Conservation (phyloP, 139 green algal genomes). For the Axilococcus clingmanii region DNA sequence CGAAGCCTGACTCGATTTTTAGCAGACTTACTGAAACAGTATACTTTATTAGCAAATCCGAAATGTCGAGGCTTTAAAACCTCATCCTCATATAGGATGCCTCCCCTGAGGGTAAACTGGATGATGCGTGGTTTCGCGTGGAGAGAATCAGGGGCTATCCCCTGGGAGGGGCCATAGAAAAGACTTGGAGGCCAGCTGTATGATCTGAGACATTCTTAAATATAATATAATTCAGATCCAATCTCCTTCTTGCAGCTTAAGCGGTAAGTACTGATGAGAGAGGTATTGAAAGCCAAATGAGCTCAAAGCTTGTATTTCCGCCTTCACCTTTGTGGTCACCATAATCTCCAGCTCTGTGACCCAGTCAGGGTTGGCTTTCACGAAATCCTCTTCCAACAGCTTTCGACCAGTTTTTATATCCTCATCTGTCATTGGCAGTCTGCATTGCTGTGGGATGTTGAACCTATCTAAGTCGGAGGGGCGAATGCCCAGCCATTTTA, state of each 20-base stretch:
- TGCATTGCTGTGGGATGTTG: conserved; percentile 87
- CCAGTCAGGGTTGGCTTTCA: conserved; percentile 85
- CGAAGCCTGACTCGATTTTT: no score
- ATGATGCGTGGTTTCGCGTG: no score
- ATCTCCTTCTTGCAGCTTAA: conserved; percentile 67
- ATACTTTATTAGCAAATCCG: no score
- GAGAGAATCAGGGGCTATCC: no score
- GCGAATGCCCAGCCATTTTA: conserved; percentile 86
- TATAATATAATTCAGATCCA: conserved; percentile 11
- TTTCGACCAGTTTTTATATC: conserved; percentile 75
- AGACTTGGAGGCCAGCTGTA: neutral
- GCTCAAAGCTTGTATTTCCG: conserved; percentile 93
- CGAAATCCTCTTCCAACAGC: conserved; percentile 92
- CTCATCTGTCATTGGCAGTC: conserved; percentile 87
- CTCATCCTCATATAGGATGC: no score
- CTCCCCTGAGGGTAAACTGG: no score
- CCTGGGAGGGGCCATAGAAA: no score
- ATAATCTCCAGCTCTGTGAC: conserved; percentile 94
- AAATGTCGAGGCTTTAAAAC: no score
- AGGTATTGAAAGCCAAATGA: conserved; percentile 89
- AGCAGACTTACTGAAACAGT: no score
- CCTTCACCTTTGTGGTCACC: conserved; percentile 78
- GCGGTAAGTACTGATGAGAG: conserved; percentile 77
- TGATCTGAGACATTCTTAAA: conserved; percentile 1
- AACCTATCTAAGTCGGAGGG: conserved; percentile 82